Conservation (phyloP, 140 eudicot genomes). For the Bidens hawaiensis region DNA sequence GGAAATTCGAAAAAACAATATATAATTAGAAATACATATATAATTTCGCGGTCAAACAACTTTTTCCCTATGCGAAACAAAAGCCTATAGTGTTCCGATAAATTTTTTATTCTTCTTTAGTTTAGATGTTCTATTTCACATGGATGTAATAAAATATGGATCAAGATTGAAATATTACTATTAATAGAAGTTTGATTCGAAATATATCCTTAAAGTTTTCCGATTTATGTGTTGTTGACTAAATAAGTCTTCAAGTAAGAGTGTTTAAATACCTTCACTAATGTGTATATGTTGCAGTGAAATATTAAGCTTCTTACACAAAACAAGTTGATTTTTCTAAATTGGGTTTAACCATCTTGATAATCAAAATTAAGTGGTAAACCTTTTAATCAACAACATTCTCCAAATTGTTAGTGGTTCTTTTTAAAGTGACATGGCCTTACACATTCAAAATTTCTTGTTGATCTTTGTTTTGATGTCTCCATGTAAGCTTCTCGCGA, state of each 20-base stretch:
- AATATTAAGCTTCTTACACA: too few relatives aligned
- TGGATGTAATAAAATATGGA: conserved; percentile 10
- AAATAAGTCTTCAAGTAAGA: conserved; percentile 19
- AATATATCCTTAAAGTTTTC: conserved; percentile 13
- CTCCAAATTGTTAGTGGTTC: too few relatives aligned
- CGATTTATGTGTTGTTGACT: conserved; percentile 30
- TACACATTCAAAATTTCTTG: neutral
- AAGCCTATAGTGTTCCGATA: too few relatives aligned
- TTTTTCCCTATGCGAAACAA: neutral
- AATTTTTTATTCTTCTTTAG: neutral
- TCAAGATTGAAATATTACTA: conserved; percentile 1
- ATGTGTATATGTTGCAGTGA: conserved; percentile 2
- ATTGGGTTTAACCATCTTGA: too few relatives aligned
- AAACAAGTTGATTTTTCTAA: too few relatives aligned
- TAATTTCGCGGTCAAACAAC: neutral
- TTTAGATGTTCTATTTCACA: conserved; percentile 11
- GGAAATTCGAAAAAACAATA: neutral
- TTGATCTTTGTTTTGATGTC: conserved; percentile 19
- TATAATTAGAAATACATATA: too few relatives aligned
- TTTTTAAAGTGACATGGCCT: conserved; percentile 15
- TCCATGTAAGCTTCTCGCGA: neutral
- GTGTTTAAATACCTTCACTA: conserved; percentile 20
- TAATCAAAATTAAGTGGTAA: too few relatives aligned
- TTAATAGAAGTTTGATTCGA: neutral
- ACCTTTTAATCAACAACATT: too few relatives aligned